These are phyloP conservation scores for Bremia lactucae DNA, from an alignment of 352 stramenopile genomes.

Conservation along the genomic window DNA sequence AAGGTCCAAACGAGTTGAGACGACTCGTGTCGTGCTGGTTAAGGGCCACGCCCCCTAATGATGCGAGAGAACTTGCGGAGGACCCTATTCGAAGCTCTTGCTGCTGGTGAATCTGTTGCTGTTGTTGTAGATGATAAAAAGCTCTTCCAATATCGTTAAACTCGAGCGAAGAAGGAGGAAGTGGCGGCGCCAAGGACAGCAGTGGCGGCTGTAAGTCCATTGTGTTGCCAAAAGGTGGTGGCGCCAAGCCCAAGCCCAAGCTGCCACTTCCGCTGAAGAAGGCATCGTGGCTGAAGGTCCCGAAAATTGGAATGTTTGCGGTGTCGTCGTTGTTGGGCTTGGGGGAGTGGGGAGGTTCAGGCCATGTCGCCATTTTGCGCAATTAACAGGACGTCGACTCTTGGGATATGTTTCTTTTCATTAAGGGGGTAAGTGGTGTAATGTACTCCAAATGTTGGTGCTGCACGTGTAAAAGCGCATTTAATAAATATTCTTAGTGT, in stretches of 20 bases:
- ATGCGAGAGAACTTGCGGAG: slow-evolving; percentile 9
- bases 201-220: slow-evolving; percentile 8
- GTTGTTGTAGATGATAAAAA: slow-evolving; percentile 35
- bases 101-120: slow-evolving; percentile 33
- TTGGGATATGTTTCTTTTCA: too few species aligned
- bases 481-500: too few species aligned
- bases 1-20: slow-evolving; percentile 6
- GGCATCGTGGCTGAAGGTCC: slow-evolving; percentile 11
- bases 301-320: slow-evolving; percentile 8
- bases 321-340: slow-evolving; percentile 11
- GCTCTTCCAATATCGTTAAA: slow-evolving; percentile 6
- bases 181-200: slow-evolving; percentile 9
- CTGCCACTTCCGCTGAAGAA: slow-evolving; percentile 9
- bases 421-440: too few species aligned
- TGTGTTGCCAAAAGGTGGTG: slow-evolving; percentile 1
- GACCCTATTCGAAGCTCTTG: slow-evolving; percentile 13
- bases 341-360: slow-evolving; percentile 17
- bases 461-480: too few species aligned
- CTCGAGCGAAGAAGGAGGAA: slow-evolving; percentile 11
- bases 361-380: slow-evolving; percentile 26
- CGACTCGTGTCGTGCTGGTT: slow-evolving; percentile 4
- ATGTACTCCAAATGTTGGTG: too few species aligned
- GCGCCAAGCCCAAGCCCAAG: slow-evolving; percentile 5
- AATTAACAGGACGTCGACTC: too few species aligned
- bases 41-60: slow-evolving; percentile 14